These are phyloP conservation scores for Phytopythium boreale DNA, from an alignment of 352 stramenopile genomes.

Conservation along the genomic window DNA sequence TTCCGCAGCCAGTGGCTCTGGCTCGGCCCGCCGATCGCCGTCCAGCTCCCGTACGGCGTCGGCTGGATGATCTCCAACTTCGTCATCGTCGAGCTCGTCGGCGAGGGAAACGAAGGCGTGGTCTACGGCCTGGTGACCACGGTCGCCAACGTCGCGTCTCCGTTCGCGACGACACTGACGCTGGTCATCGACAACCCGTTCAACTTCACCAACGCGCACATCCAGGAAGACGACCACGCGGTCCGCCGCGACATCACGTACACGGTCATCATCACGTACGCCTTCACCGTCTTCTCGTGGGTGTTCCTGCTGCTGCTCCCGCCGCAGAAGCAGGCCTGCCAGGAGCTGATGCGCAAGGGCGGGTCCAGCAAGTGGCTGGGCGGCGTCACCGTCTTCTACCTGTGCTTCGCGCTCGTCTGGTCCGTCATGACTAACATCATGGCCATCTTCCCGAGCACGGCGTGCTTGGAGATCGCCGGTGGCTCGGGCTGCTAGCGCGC, in stretches of 20 bases:
- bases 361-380: too few relatives aligned
- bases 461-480: too few relatives aligned
- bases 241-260: slow-evolving; percentile 10
- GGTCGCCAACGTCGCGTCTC: slow-evolving; percentile 25
- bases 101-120: slow-evolving; percentile 34
- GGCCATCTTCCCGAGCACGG: too few relatives aligned
- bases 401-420: too few relatives aligned
- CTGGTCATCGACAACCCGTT: slow-evolving; percentile 20
- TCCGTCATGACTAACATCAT: too few relatives aligned
- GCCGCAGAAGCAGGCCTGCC: slow-evolving; percentile 27
- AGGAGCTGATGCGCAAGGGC: slow-evolving; percentile 24
- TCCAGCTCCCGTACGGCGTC: slow-evolving; percentile 26
- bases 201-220: slow-evolving; percentile 22
- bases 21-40: slow-evolving; percentile 10
- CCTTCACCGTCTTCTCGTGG: slow-evolving; percentile 11
- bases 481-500: too few relatives aligned
- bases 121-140: slow-evolving; percentile 44
- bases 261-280: slow-evolving; percentile 10
- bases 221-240: slow-evolving; percentile 7
- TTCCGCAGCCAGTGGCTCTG: too few relatives aligned
- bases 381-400: too few relatives aligned
- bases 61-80: slow-evolving; percentile 26
- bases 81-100: slow-evolving; percentile 34
- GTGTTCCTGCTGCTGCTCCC: slow-evolving; percentile 27
- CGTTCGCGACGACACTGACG: slow-evolving; percentile 34